Base-by-base conservation (phyloP, 441 rosid species). In the Macaranga tanarius region DNA sequence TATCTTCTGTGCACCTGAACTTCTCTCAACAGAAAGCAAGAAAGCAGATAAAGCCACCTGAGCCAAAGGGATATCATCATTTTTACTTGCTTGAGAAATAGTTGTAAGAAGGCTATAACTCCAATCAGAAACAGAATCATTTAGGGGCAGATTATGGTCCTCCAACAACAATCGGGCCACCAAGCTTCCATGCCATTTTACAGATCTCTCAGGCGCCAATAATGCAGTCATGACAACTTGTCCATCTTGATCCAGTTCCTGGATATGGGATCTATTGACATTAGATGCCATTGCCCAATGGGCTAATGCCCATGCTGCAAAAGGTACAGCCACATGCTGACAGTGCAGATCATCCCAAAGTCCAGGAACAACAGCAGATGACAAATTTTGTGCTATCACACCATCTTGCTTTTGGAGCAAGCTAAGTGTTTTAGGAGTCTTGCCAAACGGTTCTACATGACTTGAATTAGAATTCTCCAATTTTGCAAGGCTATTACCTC, bases 321-420 rank as follows among this genome's bases (percentile, higher is more conserved):
- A 94, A 63, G 99, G 99, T 71, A 95, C 97, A 26, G 97, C 99
- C 22, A 95, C 97, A 86, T 95, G 98, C 75, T 95, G 91, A 79
- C 87, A 89, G 73, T 91, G 97, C 79, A 95, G 89, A 84, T 95
- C 99, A 86, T 95, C 99, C 99, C 99, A 95, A n/a, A 95, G 90
- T 74, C 98, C 99, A 79, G 99, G 97, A 81, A 95, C 92, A 66
- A 92, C 96, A 71, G 92, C 83, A 69, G 91, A 88, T 61, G 92
- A 91, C 79, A 90, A 69, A 76, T 82, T 89, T 75, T 86, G 89
- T 50, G 84, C 83, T 0, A 54, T 31, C 7, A 84, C 84, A 74
- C 73, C 78, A 73, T 84, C 90, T 74, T 80, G 87, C 80, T 87
- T 91, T 70, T 73, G 87, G 54, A 91, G 76, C 81, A 88, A 72